These are phyloP conservation scores for Suillus discolor DNA, from an alignment of 768 basidiomycete species.

Conservation along the genomic window DNA sequence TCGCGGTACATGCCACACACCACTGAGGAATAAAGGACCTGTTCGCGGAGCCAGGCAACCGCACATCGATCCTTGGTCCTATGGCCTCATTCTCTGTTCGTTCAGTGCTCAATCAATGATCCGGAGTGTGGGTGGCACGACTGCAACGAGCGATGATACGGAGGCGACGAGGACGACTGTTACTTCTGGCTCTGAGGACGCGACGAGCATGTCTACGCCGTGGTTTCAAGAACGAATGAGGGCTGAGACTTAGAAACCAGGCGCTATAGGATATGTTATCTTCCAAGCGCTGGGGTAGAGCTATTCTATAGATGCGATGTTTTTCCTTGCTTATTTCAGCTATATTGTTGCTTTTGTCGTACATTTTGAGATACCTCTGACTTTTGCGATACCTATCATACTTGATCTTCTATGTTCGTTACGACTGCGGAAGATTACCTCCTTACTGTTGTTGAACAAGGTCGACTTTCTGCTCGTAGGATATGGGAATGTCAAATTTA, in stretches of 20 bases:
- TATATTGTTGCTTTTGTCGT: not conserved
- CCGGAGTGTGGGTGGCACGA: constrained; percentile 33
- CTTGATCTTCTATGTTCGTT: not conserved
- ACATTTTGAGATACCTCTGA: constrained; percentile 6
- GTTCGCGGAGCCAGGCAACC: constrained; percentile 18
- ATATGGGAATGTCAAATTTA: too few species aligned
- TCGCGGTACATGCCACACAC: not conserved
- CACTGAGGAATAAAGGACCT: constrained; percentile 7
- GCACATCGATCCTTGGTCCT: constrained; percentile 31
- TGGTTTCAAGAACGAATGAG: constrained; percentile 2
- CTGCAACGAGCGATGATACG: constrained; percentile 30
- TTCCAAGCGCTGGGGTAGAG: constrained; percentile 4
- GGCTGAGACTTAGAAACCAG: not conserved
- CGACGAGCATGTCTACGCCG: not conserved
- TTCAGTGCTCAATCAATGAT: constrained; percentile 31
- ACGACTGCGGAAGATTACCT: not conserved
- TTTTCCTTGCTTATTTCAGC: not conserved
- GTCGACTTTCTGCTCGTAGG: too few species aligned
- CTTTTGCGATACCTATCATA: constrained; percentile 14
- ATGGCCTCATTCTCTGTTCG: constrained; percentile 34
- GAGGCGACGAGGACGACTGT: constrained; percentile 27
- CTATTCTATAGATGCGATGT: not conserved
- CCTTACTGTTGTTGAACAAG: not conserved
- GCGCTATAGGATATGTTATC: not conserved
- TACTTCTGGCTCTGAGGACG: constrained; percentile 11